Evolutionary conservation across 2,329 filamentous ascomycete species (phyloP).

Genomic region (Talaromyces sp.): DNA sequence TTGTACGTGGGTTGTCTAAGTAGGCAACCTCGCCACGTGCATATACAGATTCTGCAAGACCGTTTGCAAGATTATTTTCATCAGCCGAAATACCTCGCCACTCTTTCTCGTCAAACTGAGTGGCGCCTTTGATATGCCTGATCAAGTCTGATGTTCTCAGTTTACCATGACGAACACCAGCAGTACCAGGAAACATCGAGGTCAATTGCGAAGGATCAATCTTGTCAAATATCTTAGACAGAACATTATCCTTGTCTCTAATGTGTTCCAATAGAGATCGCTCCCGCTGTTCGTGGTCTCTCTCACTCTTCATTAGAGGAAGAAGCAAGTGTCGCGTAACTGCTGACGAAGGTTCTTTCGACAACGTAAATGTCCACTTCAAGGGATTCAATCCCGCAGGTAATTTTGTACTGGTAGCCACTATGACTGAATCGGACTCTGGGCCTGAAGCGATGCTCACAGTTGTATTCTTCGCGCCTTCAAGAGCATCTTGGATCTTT

Average conservation of each 20-base stretch:
- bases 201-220: slow-evolving; percentile 54
- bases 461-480: slow-evolving; percentile 29
- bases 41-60: slow-evolving; percentile 15
- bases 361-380: slow-evolving; percentile 51
- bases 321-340: slow-evolving; percentile 52
- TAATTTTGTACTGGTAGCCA: slow-evolving; percentile 49
- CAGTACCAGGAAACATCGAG: slow-evolving; percentile 55
- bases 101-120: slow-evolving; percentile 48
- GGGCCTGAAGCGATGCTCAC: slow-evolving; percentile 29
- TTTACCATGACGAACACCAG: slow-evolving; percentile 44
- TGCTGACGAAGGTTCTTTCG: slow-evolving; percentile 36
- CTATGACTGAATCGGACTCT: slow-evolving; percentile 36
- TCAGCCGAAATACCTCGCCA: slow-evolving; percentile 40
- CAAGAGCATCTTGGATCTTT: slow-evolving; percentile 52
- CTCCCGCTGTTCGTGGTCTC: slow-evolving; percentile 47
- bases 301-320: slow-evolving; percentile 51
- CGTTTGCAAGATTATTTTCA: slow-evolving; percentile 23
- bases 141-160: slow-evolving; percentile 44
- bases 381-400: slow-evolving; percentile 54
- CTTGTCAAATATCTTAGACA: slow-evolving; percentile 57
- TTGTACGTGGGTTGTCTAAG: slow-evolving; percentile 19
- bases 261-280: slow-evolving; percentile 49
- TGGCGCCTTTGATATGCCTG: slow-evolving; percentile 55
- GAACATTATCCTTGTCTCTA: slow-evolving; percentile 57
- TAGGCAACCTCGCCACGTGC: background rate